Base-by-base conservation (phyloP, 2,329 filamentous ascomycete genomes). In the Boeremia exigua region DNA sequence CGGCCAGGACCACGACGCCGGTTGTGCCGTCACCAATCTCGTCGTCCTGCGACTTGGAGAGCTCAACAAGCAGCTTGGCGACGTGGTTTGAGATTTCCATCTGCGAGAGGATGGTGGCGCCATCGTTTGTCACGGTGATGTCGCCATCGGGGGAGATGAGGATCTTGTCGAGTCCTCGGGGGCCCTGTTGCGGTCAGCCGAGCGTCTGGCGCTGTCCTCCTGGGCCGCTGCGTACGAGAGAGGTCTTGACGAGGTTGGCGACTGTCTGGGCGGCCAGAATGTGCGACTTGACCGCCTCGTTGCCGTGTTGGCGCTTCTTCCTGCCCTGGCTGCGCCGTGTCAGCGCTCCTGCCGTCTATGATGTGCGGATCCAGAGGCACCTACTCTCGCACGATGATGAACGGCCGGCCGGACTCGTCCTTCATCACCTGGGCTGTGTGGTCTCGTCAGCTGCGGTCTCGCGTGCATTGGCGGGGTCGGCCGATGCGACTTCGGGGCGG, bases 41-140 rank as follows among this genome's bases (percentile, higher is more conserved):
- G 69, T 98, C 94, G 72, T 99, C 95, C 78, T 99, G 95, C 34
- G 95, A 98, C 82, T 96, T 97, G 62, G 95, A 98, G 36, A 99
- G 88, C 76, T 97, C 94, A 45, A 99, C 95, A 57, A 99, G 82
- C 47, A 99, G 84, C 81, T 98, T 98, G 60, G 95, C 95, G 60
- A 99, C 92, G 78, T 98, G 94, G 84, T 99, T 98, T 67, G 91
- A 91, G 68, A 99, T 94, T 81, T 99, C 95, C 95, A 99, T 99
- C 85, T 87, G 92, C 70, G 91, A 89, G 66, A 99, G 83, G 71
- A 99, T 99, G 40, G 95, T 99, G 51, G 96, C 96, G 71, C 95
- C 95, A 80, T 99, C 95, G 81, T 99, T 99, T 67, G 95, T 99
- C 60, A 99, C 92, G 60, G 95, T 99, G 77, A 99, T 99, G 79